Evolutionary conservation across 805 yeast species (phyloP).

Genomic region (Grigorovia jiainica): DNA sequence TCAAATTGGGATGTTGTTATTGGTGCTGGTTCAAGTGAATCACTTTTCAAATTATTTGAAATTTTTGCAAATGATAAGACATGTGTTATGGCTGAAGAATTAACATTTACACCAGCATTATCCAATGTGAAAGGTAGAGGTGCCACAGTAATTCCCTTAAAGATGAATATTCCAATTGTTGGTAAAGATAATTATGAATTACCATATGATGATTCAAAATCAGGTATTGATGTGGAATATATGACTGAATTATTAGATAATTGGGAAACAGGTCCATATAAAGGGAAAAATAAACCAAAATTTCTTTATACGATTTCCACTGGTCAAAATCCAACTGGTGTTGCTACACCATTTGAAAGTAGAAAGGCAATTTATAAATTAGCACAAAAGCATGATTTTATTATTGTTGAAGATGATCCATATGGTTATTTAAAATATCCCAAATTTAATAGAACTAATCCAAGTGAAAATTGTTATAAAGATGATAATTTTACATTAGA

Average conservation of each 20-base stretch:
- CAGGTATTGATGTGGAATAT: slow-evolving; percentile 46
- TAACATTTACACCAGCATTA: slow-evolving; percentile 53
- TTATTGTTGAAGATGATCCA: slow-evolving; percentile 65
- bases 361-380: slow-evolving; percentile 41
- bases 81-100: slow-evolving; percentile 52
- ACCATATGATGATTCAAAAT: slow-evolving; percentile 27
- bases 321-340: slow-evolving; percentile 67
- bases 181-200: neutral
- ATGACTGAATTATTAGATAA: slow-evolving; percentile 43
- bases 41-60: slow-evolving; percentile 44
- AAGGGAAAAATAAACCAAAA: slow-evolving; percentile 43
- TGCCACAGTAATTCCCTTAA: slow-evolving; percentile 53
- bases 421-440: slow-evolving; percentile 52
- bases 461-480: slow-evolving; percentile 24
- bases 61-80: slow-evolving; percentile 47
- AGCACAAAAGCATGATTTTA: slow-evolving; percentile 47
- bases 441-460: slow-evolving; percentile 25
- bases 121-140: slow-evolving; percentile 38
- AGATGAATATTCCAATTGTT: slow-evolving; percentile 22
- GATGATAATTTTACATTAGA: slow-evolving; percentile 26
- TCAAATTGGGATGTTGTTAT: slow-evolving; percentile 35
- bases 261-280: slow-evolving; percentile 45
- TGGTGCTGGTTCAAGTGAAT: slow-evolving; percentile 47
- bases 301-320: slow-evolving; percentile 56
- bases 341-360: slow-evolving; percentile 41